phyloP scores from a whole-genome alignment of 257 asterid genomes.

The Mentha longifolia region DNA sequence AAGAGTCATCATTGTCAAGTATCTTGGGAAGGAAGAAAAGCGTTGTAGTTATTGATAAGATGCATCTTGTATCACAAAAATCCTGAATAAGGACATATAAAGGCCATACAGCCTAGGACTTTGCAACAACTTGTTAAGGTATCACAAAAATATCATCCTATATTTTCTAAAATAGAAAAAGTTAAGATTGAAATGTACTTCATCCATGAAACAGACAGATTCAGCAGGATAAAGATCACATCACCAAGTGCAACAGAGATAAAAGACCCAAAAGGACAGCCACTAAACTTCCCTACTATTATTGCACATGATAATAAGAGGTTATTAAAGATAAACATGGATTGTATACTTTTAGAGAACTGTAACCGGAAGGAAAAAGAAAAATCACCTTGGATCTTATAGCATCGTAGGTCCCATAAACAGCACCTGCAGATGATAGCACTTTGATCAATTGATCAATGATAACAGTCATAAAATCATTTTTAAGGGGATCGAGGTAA shows the following conservation, averaged over 20 bases:
- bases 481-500: background rate
- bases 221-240: conserved; percentile 1
- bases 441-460: background rate
- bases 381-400: conserved; percentile 56
- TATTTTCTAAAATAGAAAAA: background rate
- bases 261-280: background rate
- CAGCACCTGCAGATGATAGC: conserved; percentile 57
- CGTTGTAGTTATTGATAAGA: background rate
- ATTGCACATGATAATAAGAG: background rate
- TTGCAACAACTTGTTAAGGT: conserved; percentile 1
- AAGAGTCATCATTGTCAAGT: background rate
- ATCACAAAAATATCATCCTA: conserved; percentile 3
- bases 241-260: background rate
- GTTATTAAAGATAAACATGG: background rate
- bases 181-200: background rate
- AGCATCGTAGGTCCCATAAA: conserved; percentile 74
- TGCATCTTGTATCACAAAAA: background rate
- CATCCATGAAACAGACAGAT: background rate
- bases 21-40: background rate
- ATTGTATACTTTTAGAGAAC: conserved; percentile 5
- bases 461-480: background rate
- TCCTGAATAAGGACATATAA: background rate
- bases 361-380: background rate
- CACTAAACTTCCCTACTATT: background rate
- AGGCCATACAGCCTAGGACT: background rate